Conservation (phyloP, 1,284 basidiomycete species). For the Austroboletus novae-zelandiae region DNA sequence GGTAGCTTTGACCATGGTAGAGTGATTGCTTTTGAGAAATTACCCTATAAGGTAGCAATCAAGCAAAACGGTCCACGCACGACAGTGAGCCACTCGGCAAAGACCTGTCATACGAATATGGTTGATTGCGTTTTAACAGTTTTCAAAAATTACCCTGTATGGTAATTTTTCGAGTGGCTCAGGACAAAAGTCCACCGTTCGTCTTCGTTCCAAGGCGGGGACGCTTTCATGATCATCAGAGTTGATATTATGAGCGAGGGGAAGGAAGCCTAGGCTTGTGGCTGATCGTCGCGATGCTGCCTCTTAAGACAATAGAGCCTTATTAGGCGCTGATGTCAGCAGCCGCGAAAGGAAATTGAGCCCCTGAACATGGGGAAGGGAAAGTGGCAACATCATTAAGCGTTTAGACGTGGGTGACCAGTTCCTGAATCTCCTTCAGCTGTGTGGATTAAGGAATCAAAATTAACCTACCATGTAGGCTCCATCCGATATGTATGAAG, state of each 20-base stretch:
- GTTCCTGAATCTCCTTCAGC: background rate
- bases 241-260: background rate
- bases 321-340: slow-evolving; percentile 9
- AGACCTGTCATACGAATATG: slow-evolving; percentile 4
- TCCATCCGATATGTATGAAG: background rate
- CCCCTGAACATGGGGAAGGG: background rate
- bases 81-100: slow-evolving; percentile 26
- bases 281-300: background rate
- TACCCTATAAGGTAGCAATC: slow-evolving; percentile 26
- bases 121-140: slow-evolving; percentile 25
- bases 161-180: slow-evolving; percentile 24
- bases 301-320: slow-evolving; percentile 5
- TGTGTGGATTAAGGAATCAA: background rate
- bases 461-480: background rate
- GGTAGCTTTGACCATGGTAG: slow-evolving; percentile 7
- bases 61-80: slow-evolving; percentile 8
- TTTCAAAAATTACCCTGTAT: slow-evolving; percentile 21
- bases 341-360: background rate
- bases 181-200: background rate
- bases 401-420: background rate
- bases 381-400: too few relatives aligned
- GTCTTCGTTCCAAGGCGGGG: background rate
- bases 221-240: background rate
- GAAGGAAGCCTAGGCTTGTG: background rate
- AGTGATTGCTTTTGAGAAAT: slow-evolving; percentile 25